phyloP scores from a whole-genome alignment of 495 filamentous ascomycete species.

The Terfezia boudieri region DNA sequence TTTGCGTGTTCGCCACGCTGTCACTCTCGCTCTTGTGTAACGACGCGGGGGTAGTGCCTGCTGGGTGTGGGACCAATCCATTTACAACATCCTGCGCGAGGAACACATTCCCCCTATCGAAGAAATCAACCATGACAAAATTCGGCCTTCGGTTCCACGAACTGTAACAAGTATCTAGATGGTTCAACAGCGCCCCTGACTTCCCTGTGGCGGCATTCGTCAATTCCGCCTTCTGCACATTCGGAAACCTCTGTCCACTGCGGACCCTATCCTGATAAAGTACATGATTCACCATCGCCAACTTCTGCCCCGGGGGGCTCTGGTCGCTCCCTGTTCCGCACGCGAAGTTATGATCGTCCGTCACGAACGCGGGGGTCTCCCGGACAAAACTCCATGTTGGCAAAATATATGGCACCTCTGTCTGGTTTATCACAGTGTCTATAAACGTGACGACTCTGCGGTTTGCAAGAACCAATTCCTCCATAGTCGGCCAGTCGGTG shows the following conservation, averaged over 20 bases:
- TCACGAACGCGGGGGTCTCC: constrained; percentile 43
- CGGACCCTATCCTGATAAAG: neutral
- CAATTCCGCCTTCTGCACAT: neutral
- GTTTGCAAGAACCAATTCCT: constrained; percentile 34
- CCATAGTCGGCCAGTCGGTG: constrained; percentile 41
- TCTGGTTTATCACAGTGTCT: constrained; percentile 28
- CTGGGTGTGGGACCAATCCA: neutral
- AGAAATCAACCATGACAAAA: neutral
- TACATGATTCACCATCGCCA: neutral
- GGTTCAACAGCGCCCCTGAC: neutral
- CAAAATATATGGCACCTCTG: constrained; percentile 37
- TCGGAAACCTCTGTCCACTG: neutral
- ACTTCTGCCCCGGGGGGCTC: constrained; percentile 1
- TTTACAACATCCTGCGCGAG: neutral
- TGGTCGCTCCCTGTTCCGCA: constrained; percentile 41
- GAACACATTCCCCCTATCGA: neutral
- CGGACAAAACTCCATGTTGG: constrained; percentile 47
- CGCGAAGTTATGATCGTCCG: constrained; percentile 27
- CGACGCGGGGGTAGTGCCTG: neutral
- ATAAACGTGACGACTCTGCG: constrained; percentile 44
- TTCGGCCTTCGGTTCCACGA: neutral
- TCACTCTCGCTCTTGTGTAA: neutral
- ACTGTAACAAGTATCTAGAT: neutral
- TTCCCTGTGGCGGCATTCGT: neutral
- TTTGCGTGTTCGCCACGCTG: neutral